Conservation (phyloP, 495 filamentous ascomycete species). For the Neurospora sp. region DNA sequence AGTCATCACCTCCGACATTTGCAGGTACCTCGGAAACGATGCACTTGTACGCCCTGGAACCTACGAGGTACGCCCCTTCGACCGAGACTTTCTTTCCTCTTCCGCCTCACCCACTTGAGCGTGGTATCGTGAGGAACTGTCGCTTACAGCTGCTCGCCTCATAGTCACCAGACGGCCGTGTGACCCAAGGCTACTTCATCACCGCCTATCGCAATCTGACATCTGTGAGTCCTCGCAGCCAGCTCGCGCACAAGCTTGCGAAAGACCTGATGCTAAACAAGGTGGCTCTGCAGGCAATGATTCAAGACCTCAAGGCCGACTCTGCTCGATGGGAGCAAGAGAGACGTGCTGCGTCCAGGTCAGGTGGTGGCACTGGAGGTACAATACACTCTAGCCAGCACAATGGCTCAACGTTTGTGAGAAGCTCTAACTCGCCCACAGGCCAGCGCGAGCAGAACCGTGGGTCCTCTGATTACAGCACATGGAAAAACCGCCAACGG, state of each 20-base stretch:
- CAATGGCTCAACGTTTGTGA: slow-evolving; percentile 38
- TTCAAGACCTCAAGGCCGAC: slow-evolving; percentile 74
- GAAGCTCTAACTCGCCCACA: slow-evolving; percentile 48
- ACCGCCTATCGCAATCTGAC: slow-evolving; percentile 82
- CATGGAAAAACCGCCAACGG: slow-evolving; percentile 22
- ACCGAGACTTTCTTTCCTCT: neutral
- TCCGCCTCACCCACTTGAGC: slow-evolving; percentile 5
- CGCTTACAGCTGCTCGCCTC: slow-evolving; percentile 8
- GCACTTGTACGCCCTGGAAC: slow-evolving; percentile 77
- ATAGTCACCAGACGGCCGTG: slow-evolving; percentile 43
- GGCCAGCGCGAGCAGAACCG: slow-evolving; percentile 27
- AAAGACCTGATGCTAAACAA: slow-evolving; percentile 3
- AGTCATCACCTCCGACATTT: slow-evolving; percentile 91
- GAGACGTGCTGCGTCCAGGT: slow-evolving; percentile 37
- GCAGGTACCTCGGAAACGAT: slow-evolving; percentile 87
- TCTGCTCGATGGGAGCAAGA: slow-evolving; percentile 73
- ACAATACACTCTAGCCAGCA: slow-evolving; percentile 43
- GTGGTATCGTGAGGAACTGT: neutral
- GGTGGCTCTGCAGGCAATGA: slow-evolving; percentile 57
- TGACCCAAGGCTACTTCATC: slow-evolving; percentile 67
- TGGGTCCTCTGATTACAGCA: slow-evolving; percentile 19
- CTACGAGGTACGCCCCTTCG: slow-evolving; percentile 54
- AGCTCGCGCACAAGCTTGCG: slow-evolving; percentile 8
- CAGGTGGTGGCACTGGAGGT: slow-evolving; percentile 44
- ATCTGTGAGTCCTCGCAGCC: slow-evolving; percentile 49